phyloP scores from a whole-genome alignment of 495 filamentous ascomycete genomes.

The Polyplosphaeria fusca region DNA sequence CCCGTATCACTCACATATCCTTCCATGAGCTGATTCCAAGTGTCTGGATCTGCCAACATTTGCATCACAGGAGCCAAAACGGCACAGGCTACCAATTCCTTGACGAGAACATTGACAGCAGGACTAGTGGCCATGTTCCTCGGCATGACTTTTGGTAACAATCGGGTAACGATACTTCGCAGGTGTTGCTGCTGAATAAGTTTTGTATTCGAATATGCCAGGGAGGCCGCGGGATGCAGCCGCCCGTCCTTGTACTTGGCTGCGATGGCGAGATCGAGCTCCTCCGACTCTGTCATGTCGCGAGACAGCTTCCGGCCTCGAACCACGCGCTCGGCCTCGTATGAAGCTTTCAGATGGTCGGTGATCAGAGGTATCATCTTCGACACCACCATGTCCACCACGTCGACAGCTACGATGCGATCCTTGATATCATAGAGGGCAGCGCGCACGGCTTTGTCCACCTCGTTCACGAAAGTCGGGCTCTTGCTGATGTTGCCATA shows the following conservation, averaged over 20 bases:
- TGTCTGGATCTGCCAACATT: slow-evolving; percentile 82
- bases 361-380: slow-evolving; percentile 85
- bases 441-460: slow-evolving; percentile 72
- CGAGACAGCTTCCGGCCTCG: slow-evolving; percentile 82
- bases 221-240: slow-evolving; percentile 81
- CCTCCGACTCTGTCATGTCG: slow-evolving; percentile 92
- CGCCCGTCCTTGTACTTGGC: slow-evolving; percentile 86
- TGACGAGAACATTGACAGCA: slow-evolving; percentile 72
- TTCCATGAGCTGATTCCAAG: slow-evolving; percentile 94
- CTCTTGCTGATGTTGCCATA: slow-evolving; percentile 81
- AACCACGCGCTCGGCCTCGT: slow-evolving; percentile 82
- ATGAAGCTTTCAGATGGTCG: slow-evolving; percentile 85
- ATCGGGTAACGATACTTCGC: slow-evolving; percentile 61
- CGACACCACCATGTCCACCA: slow-evolving; percentile 75
- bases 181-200: slow-evolving; percentile 82
- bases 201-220: slow-evolving; percentile 78
- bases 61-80: slow-evolving; percentile 69
- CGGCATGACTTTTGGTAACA: slow-evolving; percentile 77
- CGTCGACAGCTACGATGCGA: slow-evolving; percentile 66
- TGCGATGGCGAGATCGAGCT: slow-evolving; percentile 90
- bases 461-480: slow-evolving; percentile 74
- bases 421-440: slow-evolving; percentile 70
- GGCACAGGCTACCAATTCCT: slow-evolving; percentile 79
- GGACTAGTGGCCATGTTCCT: slow-evolving; percentile 69
- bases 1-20: slow-evolving; percentile 54